These are phyloP conservation scores for Sequoia sempervirens DNA, from an alignment of 75 land plant genomes.

Conservation along the genomic window DNA sequence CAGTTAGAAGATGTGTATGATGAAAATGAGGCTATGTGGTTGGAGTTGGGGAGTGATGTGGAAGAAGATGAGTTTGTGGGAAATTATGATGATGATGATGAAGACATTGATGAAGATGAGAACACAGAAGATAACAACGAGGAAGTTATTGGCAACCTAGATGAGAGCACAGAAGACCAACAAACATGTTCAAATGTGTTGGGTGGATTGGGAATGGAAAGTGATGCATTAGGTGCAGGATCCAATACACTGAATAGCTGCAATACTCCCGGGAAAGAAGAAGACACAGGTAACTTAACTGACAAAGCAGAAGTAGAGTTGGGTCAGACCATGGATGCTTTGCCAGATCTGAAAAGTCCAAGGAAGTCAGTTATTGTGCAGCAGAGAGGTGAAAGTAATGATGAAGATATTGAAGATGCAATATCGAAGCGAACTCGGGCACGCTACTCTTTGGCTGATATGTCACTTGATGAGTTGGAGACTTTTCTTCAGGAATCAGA, in stretches of 20 bases:
- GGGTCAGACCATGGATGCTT: constrained; percentile 26
- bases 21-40: constrained; percentile 7
- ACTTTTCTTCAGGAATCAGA: constrained; percentile 98
- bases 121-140: constrained; percentile 12
- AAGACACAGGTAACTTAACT: constrained; percentile 7
- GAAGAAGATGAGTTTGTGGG: constrained; percentile 1
- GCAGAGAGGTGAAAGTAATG: neutral
- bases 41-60: constrained; percentile 18
- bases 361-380: constrained; percentile 10
- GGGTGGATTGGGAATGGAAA: neutral
- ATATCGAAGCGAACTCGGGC: constrained; percentile 90
- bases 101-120: constrained; percentile 17
- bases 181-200: neutral
- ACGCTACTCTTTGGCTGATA: constrained; percentile 73
- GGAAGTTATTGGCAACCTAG: constrained; percentile 6
- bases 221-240: neutral
- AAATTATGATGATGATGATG: constrained; percentile 20
- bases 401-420: constrained; percentile 66
- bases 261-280: neutral
- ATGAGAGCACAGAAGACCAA: constrained; percentile 1
- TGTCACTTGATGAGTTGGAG: constrained; percentile 90
- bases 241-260: neutral
- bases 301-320: constrained; percentile 21
- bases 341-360: constrained; percentile 22
- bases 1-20: constrained; percentile 17